Conservation (phyloP, 495 filamentous ascomycete species). For the Hypoxylon fuscum region DNA sequence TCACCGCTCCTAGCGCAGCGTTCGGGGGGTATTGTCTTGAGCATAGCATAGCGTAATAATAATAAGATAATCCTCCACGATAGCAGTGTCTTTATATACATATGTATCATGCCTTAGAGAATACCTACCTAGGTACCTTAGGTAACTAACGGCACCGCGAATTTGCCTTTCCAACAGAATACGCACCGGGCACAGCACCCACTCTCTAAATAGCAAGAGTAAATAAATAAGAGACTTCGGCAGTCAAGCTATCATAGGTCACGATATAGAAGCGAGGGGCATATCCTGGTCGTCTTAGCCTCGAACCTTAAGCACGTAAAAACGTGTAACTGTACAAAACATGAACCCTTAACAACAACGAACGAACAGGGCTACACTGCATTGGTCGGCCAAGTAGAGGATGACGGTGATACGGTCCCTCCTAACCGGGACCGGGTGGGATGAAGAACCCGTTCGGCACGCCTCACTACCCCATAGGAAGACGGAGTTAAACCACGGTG, state of each 20-base stretch:
- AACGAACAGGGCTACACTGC: background rate
- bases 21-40: background rate
- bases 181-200: background rate
- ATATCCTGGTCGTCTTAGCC: background rate
- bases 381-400: background rate
- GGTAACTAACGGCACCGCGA: background rate
- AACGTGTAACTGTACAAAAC: background rate
- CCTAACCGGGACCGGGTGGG: slow-evolving; percentile 6
- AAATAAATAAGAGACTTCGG: background rate
- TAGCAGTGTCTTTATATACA: too few species aligned
- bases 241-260: too few species aligned
- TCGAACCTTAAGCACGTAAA: background rate
- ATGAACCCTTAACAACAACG: background rate
- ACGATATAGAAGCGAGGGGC: too few species aligned
- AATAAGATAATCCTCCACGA: too few species aligned
- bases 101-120: too few species aligned
- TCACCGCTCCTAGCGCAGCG: background rate
- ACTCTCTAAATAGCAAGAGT: background rate
- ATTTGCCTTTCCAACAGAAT: background rate
- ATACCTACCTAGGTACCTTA: background rate
- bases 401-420: slow-evolving; percentile 16
- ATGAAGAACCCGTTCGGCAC: background rate
- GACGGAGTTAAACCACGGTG: background rate
- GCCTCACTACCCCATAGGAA: slow-evolving; percentile 8
- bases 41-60: slow-evolving; percentile 20